These are phyloP conservation scores for Hypoxylon sp. DNA, from an alignment of 2,329 filamentous ascomycete genomes.

Conservation along the genomic window DNA sequence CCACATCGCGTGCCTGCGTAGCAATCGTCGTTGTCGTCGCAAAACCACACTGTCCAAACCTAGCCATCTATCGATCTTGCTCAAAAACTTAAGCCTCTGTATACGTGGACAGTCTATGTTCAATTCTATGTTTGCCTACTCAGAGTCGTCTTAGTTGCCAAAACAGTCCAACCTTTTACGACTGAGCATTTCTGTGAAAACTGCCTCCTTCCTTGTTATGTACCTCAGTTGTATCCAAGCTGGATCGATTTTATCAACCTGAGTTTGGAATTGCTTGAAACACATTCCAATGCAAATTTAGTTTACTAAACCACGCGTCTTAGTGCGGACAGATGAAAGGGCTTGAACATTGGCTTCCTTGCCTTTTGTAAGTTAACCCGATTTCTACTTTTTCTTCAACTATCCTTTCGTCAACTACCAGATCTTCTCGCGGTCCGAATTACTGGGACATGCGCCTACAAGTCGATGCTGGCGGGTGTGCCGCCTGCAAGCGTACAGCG, in stretches of 20 bases:
- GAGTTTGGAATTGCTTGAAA: conserved; percentile 3
- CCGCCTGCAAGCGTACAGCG: conserved; percentile 43
- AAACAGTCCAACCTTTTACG: not conserved
- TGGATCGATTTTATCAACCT: not conserved
- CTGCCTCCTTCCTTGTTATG: not conserved
- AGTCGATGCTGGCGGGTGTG: conserved; percentile 42
- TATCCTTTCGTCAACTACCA: conserved; percentile 16
- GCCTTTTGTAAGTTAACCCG: conserved; percentile 29
- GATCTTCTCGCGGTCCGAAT: conserved; percentile 35
- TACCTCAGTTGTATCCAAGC: conserved; percentile 6
- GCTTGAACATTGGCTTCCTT: conserved; percentile 5
- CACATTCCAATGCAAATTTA: conserved; percentile 26
- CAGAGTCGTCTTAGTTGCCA: not conserved
- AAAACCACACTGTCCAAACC: conserved; percentile 17
- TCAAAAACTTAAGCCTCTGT: not conserved
- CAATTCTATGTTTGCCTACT: not conserved
- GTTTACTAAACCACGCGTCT: conserved; percentile 5
- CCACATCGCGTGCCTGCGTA: conserved; percentile 40
- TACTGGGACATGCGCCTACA: conserved; percentile 35
- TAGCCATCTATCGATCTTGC: not conserved
- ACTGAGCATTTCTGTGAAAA: not conserved
- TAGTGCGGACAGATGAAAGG: conserved; percentile 6
- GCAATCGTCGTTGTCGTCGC: conserved; percentile 25
- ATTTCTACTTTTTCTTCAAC: conserved; percentile 21
- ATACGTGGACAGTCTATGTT: not conserved